Percentiles rank a stretch among this genome's conserved stretches.
Conservation (phyloP, 257 asterid genomes). For the Henckelia pumila region DNA sequence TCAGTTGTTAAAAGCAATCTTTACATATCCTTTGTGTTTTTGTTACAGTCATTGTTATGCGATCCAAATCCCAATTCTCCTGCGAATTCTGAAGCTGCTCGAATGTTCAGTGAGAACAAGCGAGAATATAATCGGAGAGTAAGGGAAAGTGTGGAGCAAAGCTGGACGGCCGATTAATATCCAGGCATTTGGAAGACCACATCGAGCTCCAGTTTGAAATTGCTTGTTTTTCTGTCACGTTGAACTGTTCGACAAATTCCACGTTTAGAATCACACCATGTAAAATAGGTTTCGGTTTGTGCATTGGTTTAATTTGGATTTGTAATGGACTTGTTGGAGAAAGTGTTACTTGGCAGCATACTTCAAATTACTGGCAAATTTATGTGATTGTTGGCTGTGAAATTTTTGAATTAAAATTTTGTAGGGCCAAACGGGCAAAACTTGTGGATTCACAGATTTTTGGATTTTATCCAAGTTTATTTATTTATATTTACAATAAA, state of each 20-base stretch:
- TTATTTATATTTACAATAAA: too few species aligned
- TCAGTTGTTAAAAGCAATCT: neutral
- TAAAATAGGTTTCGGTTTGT: too few species aligned
- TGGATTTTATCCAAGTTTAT: too few species aligned
- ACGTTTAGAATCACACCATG: neutral
- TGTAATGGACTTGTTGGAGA: conserved; percentile 62
- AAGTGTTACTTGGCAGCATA: conserved; percentile 40
- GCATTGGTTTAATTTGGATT: neutral
- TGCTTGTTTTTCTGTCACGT: conserved; percentile 1
- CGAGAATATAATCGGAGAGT: neutral
- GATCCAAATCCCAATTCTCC: conserved; percentile 93
- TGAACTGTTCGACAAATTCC: neutral
- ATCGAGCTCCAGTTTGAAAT: conserved; percentile 42
- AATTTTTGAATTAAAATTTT: too few species aligned
- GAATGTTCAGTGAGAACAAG: conserved; percentile 36
- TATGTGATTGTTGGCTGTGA: neutral
- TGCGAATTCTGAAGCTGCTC: conserved; percentile 86
- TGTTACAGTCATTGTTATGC: conserved; percentile 69
- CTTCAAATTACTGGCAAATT: conserved; percentile 3
- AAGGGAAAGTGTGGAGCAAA: neutral
- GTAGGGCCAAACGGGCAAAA: too few species aligned
- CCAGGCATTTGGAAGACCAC: neutral
- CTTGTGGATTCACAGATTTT: too few species aligned
- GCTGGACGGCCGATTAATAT: neutral
- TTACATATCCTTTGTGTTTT: neutral